These are phyloP conservation scores for Paragyromitra xinjiangensis DNA, from an alignment of 495 filamentous ascomycete species.

Conservation along the genomic window DNA sequence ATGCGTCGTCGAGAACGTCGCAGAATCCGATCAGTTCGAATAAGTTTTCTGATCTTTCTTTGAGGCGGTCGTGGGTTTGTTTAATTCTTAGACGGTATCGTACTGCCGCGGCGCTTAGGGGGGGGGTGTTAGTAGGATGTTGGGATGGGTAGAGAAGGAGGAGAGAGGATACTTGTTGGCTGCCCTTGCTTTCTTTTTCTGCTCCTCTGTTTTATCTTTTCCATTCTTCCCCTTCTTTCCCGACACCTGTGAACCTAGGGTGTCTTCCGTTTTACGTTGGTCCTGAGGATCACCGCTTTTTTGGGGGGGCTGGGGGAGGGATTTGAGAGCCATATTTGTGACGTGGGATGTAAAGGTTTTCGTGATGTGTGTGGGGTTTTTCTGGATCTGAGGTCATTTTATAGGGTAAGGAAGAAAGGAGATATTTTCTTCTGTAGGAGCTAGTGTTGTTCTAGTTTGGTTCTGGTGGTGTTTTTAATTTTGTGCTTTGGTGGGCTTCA, in stretches of 20 bases:
- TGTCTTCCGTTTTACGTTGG: not conserved
- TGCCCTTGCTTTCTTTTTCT: not conserved
- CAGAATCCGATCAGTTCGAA: not conserved
- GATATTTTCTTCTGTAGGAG: not conserved
- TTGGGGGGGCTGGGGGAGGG: not conserved
- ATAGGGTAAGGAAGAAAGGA: not conserved
- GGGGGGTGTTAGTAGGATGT: slow-evolving; percentile 1
- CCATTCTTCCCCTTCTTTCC: not conserved
- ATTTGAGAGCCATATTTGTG: not conserved
- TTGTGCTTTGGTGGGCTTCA: not conserved
- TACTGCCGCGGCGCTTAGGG: not conserved
- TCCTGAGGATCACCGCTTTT: not conserved
- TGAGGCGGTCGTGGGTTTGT: not conserved
- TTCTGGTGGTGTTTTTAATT: not conserved
- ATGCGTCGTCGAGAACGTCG: not conserved
- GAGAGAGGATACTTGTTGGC: not conserved
- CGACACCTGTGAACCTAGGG: not conserved
- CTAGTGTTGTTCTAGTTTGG: not conserved
- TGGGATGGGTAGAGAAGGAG: not conserved
- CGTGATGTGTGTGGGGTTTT: not conserved
- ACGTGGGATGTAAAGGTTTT: not conserved
- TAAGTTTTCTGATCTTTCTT: not conserved
- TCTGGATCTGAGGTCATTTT: not conserved
- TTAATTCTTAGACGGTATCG: not conserved
- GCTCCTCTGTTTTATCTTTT: not conserved